Percentiles rank a stretch among this genome's conserved stretches.
Evolutionary conservation across 164 flowering plant species (phyloP).

Genomic region (Nymphaea colorata): DNA sequence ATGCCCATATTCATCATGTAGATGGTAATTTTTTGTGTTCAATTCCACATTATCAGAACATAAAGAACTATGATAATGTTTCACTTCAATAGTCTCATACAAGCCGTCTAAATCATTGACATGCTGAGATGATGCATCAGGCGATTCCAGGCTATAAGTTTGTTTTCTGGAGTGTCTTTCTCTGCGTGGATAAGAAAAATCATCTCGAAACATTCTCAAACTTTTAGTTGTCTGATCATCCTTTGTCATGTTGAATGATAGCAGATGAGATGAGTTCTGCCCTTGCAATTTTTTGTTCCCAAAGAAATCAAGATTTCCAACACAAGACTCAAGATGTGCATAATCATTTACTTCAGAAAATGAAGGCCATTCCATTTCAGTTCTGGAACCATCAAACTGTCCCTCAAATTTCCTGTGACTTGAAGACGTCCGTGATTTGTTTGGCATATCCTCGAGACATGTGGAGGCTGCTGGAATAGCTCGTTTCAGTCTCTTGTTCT

Average conservation of each 20-base stretch:
- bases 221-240: constrained; percentile 3
- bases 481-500: constrained; percentile 11
- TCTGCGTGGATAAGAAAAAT: not conserved
- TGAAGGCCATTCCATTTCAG: constrained; percentile 11
- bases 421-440: constrained; percentile 10
- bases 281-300: constrained; percentile 9
- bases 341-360: constrained; percentile 7
- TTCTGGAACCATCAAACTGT: constrained; percentile 16
- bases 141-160: not conserved
- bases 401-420: constrained; percentile 15
- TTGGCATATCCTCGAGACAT: constrained; percentile 12
- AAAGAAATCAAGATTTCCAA: constrained; percentile 11
- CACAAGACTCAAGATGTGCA: constrained; percentile 13
- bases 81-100: not conserved
- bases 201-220: not conserved
- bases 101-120: not conserved
- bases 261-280: constrained; percentile 11
- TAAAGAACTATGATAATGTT: not conserved
- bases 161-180: not conserved
- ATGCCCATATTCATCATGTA: not conserved
- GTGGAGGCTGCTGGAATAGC: constrained; percentile 28
- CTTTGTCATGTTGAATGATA: constrained; percentile 5
- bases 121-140: not conserved
- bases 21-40: not conserved
- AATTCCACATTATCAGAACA: not conserved